Evolutionary conservation across 768 basidiomycete species (phyloP).

Genomic region (Calocybe cyanea): DNA sequence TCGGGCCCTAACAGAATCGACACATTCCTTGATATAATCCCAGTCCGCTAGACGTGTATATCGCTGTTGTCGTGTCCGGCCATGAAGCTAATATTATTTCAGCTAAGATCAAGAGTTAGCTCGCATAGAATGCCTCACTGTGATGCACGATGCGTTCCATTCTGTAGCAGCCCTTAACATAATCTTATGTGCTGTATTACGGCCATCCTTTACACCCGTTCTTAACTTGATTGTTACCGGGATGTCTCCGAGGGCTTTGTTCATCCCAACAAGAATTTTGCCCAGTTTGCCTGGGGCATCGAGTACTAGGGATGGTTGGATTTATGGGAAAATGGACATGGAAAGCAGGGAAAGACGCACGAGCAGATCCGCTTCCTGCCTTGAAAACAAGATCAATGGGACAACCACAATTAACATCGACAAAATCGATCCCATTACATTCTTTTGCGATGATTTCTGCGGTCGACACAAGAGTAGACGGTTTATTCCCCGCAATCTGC

Average conservation of each 20-base stretch:
- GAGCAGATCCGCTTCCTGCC: slow-evolving; percentile 82
- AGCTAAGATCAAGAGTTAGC: not conserved
- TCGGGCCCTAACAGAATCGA: slow-evolving; percentile 66
- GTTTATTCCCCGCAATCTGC: slow-evolving; percentile 89
- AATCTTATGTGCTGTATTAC: slow-evolving; percentile 84
- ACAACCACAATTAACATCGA: slow-evolving; percentile 95
- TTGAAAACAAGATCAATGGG: slow-evolving; percentile 97
- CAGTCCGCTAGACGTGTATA: slow-evolving; percentile 93
- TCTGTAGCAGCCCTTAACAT: slow-evolving; percentile 73
- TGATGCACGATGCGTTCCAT: slow-evolving; percentile 43
- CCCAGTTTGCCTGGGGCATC: slow-evolving; percentile 80
- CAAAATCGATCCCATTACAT: slow-evolving; percentile 75
- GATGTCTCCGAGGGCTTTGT: slow-evolving; percentile 81
- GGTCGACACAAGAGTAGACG: slow-evolving; percentile 69
- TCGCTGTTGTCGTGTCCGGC: slow-evolving; percentile 90
- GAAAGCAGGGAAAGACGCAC: slow-evolving; percentile 42
- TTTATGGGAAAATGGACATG: not conserved
- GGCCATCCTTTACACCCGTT: slow-evolving; percentile 87
- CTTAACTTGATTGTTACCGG: slow-evolving; percentile 91
- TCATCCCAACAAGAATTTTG: slow-evolving; percentile 89
- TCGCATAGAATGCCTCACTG: slow-evolving; percentile 28
- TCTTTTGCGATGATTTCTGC: slow-evolving; percentile 80
- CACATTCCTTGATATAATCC: slow-evolving; percentile 89
- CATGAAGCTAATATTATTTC: slow-evolving; percentile 68
- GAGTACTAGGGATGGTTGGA: slow-evolving; percentile 51